These are phyloP conservation scores for Boletus pseudo-olivaceus DNA, from an alignment of 768 basidiomycete genomes.

Conservation along the genomic window DNA sequence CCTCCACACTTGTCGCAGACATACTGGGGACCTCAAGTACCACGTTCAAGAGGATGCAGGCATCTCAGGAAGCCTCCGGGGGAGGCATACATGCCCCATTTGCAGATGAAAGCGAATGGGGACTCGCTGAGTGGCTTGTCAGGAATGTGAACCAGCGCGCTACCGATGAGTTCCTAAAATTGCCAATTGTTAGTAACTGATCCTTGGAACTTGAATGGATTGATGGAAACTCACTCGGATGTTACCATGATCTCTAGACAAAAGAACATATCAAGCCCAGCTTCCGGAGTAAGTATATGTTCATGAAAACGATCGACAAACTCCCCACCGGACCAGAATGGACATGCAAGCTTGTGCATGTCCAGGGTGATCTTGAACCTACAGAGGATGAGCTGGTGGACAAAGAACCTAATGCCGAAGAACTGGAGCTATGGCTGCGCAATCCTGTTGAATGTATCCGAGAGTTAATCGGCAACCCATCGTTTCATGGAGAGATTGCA, in stretches of 20 bases:
- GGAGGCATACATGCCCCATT: too few species aligned
- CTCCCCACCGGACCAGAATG: not conserved
- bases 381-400: not conserved
- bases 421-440: not conserved
- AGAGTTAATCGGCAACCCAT: not conserved
- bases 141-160: too few species aligned
- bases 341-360: not conserved
- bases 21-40: not conserved
- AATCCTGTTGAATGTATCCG: not conserved
- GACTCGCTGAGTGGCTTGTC: too few species aligned
- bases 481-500: not conserved
- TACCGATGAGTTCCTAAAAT: too few species aligned
- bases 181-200: too few species aligned
- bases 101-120: too few species aligned
- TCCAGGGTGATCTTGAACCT: not conserved
- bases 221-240: too few species aligned
- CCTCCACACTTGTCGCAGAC: not conserved
- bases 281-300: not conserved
- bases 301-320: not conserved
- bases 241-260: too few species aligned
- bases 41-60: not conserved
- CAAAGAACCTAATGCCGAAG: not conserved
- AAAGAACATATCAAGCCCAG: too few species aligned
- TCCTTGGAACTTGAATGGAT: too few species aligned
- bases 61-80: not conserved